Evolutionary conservation across 2,329 filamentous ascomycete species (phyloP), one percentile per base, ranked within the genome.

Genomic region (Teratosphaeria pseudoeucalypti): DNA sequence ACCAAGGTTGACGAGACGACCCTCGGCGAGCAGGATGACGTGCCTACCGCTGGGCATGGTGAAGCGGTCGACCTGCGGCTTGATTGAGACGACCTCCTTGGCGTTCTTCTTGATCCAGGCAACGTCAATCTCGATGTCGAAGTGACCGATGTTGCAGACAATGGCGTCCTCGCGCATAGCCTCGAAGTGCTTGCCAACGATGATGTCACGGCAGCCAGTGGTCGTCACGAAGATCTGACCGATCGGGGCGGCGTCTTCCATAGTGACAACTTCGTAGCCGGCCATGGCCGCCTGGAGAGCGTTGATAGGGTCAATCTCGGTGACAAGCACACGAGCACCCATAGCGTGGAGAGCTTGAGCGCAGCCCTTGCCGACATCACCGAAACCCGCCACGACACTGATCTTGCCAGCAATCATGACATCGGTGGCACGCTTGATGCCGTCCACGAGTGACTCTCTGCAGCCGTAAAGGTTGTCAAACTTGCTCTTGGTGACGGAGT

Each of bases 391-490:
- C 69, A 99, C 94, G 69, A 97, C 92, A 68, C 90, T 91, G 73
- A 96, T 86, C 88, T 99, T 97, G 78, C 94, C 94, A 74, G 94
- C 94, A 83, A 97, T 92, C 94, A 99, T 99, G 79, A 97, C 94
- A 82, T 99, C 92, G 78, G 94, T 99, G 72, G 94, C 92, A 82
- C 92, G 92, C 89, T 97, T 99, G 87, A 99, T 97, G 78, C 94
- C 94, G 78, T 99, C 94, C 73, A 99, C 87, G 72, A 99, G 88
- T 66, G 92, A 96, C 83, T 97, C 94, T 77, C 91, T 88, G 90
- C 94, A 97, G 75, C 94, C 92, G 85, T 97, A 99, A 68, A 97
- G 82, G 87, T 99, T 99, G 86, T 97, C 94, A 78, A 99, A 99
- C 86, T 99, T 99, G 81, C 91, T 96, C 88, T 97, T 99, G 79